Conservation (phyloP, 352 stramenopile genomes). For the Phytopythium boreale region DNA sequence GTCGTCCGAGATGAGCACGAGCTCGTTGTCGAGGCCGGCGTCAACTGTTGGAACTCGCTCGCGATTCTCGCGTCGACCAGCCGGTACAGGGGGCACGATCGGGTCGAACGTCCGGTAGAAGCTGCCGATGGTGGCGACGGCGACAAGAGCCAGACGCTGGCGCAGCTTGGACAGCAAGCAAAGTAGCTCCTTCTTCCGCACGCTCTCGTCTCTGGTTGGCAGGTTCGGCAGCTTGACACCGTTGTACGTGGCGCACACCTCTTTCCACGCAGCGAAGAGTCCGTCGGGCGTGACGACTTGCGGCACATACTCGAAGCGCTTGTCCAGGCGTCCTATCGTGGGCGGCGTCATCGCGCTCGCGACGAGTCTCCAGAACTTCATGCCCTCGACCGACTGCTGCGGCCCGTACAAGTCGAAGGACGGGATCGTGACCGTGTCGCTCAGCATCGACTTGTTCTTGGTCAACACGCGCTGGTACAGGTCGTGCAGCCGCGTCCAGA, state of each 20-base stretch:
- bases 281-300: neutral
- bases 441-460: conserved; percentile 18
- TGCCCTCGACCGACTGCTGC: conserved; percentile 10
- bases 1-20: conserved; percentile 8
- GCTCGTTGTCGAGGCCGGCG: neutral
- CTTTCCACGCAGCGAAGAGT: conserved; percentile 11
- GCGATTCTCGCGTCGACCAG: neutral
- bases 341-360: neutral
- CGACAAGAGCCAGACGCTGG: neutral
- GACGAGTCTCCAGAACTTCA: conserved; percentile 17
- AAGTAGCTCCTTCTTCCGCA: neutral
- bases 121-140: conserved; percentile 2
- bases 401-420: conserved; percentile 21
- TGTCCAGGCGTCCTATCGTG: neutral
- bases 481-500: conserved; percentile 14
- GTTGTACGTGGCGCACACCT: conserved; percentile 9
- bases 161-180: conserved; percentile 6
- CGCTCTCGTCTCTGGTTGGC: neutral
- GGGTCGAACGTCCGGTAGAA: conserved; percentile 12
- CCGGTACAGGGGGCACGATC: neutral
- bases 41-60: neutral
- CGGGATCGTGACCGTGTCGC: conserved; percentile 12
- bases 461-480: conserved; percentile 11
- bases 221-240: neutral
- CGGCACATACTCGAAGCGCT: neutral